Conservation (phyloP, 495 filamentous ascomycete species). For the Trichoderma asperelloides region DNA sequence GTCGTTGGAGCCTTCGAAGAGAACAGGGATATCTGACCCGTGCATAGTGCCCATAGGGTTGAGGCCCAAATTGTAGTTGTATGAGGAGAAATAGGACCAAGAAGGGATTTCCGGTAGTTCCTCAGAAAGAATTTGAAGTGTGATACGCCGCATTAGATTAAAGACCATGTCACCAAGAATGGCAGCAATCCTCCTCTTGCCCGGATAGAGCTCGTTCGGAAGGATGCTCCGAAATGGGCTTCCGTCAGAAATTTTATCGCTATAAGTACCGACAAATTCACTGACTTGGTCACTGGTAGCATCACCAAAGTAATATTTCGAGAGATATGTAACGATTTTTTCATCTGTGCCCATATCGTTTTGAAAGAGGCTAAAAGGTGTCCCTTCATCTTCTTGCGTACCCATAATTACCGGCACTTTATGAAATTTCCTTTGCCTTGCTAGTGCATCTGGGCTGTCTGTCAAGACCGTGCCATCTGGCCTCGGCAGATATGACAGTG, state of each 20-base stretch:
- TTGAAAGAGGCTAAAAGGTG: conserved; percentile 38
- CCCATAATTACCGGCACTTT: conserved; percentile 28
- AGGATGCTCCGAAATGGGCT: conserved; percentile 44
- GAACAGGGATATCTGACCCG: conserved; percentile 41
- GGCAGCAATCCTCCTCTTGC: conserved; percentile 52
- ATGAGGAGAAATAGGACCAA: conserved; percentile 51
- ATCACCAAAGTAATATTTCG: conserved; percentile 33
- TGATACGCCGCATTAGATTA: conserved; percentile 38
- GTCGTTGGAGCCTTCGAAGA: conserved; percentile 38
- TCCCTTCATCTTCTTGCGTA: conserved; percentile 33
- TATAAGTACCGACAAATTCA: conserved; percentile 36
- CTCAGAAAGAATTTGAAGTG: conserved; percentile 32
- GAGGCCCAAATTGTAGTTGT: conserved; percentile 44
- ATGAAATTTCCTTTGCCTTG: conserved; percentile 26
- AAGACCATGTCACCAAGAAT: conserved; percentile 49
- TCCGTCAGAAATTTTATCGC: conserved; percentile 28
- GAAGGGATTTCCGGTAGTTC: conserved; percentile 21
- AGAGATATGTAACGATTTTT: conserved; percentile 38
- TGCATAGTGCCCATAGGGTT: conserved; percentile 42
- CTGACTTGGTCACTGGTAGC: conserved; percentile 20
- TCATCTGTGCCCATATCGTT: conserved; percentile 40
- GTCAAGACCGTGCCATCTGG: conserved; percentile 38
- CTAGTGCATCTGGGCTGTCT: conserved; percentile 32
- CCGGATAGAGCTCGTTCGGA: conserved; percentile 46
- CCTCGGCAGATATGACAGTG: conserved; percentile 40